Percentiles rank a stretch among this genome's conserved stretches.
phyloP scores from a whole-genome alignment of 768 basidiomycete genomes.

The Pleurotus tuoliensis region DNA sequence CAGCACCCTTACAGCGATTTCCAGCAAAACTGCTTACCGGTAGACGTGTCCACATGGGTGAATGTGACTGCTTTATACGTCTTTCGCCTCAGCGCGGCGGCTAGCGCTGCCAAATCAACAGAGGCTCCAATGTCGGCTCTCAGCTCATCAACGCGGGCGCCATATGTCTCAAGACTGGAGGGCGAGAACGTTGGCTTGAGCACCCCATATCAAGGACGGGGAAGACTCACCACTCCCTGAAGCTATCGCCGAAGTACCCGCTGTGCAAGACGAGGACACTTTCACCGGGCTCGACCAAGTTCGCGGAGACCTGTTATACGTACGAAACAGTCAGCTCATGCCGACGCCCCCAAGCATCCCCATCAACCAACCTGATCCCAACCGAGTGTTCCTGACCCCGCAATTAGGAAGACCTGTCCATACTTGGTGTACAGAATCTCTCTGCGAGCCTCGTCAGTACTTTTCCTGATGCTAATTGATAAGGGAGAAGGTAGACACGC shows the following conservation, averaged over 20 bases:
- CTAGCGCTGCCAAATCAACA: conserved; percentile 50
- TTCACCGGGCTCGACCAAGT: conserved; percentile 73
- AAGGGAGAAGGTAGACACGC: conserved; percentile 7
- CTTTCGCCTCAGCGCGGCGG: conserved; percentile 58
- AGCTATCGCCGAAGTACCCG: conserved; percentile 89
- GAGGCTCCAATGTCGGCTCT: conserved; percentile 65
- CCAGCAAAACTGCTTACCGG: conserved; percentile 34
- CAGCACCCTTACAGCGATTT: neutral
- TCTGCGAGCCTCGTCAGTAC: conserved; percentile 26
- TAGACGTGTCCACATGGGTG: conserved; percentile 89
- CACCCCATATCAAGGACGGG: neutral
- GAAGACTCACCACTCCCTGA: conserved; percentile 64
- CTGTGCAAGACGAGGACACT: conserved; percentile 74
- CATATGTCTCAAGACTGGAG: conserved; percentile 68
- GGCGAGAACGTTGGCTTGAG: neutral
- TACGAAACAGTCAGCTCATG: neutral
- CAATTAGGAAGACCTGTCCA: conserved; percentile 79
- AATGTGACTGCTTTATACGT: conserved; percentile 81
- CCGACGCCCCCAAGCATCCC: neutral
- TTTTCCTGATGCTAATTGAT: neutral
- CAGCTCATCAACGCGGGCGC: conserved; percentile 73
- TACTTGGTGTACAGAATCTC: conserved; percentile 63
- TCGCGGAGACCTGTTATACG: conserved; percentile 62
- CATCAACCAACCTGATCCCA: conserved; percentile 70
- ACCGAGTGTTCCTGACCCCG: conserved; percentile 85